phyloP scores from a whole-genome alignment of 1,139 yeast species.

The Kurtzmaniella natalensis region DNA sequence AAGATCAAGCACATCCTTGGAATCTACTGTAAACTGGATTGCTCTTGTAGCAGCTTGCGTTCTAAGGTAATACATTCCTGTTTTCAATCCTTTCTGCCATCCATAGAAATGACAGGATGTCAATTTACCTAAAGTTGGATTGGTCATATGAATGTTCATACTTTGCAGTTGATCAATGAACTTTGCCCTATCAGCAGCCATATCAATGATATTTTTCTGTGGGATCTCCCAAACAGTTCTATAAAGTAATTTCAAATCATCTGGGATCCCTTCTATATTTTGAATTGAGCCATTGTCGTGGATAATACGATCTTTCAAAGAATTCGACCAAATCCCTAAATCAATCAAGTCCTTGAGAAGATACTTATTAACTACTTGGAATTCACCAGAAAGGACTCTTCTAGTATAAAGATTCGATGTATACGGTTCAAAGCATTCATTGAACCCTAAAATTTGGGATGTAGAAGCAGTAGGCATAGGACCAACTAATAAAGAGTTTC shows the following conservation, averaged over 20 bases:
- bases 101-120: conserved; percentile 98
- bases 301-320: conserved; percentile 77
- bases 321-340: conserved; percentile 75
- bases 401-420: conserved; percentile 85
- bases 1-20: conserved; percentile 20
- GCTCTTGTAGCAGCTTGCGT: conserved; percentile 96
- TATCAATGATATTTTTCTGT: conserved; percentile 80
- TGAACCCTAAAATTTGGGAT: conserved; percentile 83
- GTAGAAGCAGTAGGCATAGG: conserved; percentile 97
- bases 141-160: conserved; percentile 76
- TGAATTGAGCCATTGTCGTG: conserved; percentile 86
- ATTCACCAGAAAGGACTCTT: conserved; percentile 84
- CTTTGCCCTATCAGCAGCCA: conserved; percentile 95
- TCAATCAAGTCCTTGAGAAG: conserved; percentile 77
- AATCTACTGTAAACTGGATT: conserved; percentile 83
- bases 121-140: conserved; percentile 89
- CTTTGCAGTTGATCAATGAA: conserved; percentile 95
- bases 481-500: conserved; percentile 82
- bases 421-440: conserved; percentile 89
- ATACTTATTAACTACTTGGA: conserved; percentile 84
- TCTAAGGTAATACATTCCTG: conserved; percentile 96
- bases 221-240: conserved; percentile 97
- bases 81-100: conserved; percentile 94
- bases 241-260: conserved; percentile 70
- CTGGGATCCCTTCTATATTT: conserved; percentile 69